These are phyloP conservation scores for Gynochthodes officinalis DNA, from an alignment of 257 asterid species.

Conservation along the genomic window DNA sequence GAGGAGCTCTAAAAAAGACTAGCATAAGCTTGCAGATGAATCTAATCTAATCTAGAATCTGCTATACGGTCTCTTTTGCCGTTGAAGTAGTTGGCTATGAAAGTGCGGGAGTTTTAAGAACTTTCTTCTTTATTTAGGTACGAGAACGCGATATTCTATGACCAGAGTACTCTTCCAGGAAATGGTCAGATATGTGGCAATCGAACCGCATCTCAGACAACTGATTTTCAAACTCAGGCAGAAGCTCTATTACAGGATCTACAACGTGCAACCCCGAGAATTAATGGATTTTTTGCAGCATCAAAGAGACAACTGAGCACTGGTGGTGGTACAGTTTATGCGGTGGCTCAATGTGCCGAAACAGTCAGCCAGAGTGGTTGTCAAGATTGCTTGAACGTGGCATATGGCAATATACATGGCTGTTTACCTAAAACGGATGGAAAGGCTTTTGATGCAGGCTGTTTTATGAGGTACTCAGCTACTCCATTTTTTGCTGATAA, in stretches of 20 bases:
- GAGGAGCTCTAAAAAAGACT: too few relatives aligned
- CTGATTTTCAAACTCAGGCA: constrained; percentile 38
- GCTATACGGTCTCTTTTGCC: too few relatives aligned
- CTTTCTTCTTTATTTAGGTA: constrained; percentile 36
- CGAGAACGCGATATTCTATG: constrained; percentile 67
- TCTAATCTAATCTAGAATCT: too few relatives aligned
- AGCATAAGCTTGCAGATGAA: too few relatives aligned
- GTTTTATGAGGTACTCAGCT: constrained; percentile 61
- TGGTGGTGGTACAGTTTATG: constrained; percentile 35
- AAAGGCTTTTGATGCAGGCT: constrained; percentile 67
- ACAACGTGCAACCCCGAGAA: constrained; percentile 55
- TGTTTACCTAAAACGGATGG: constrained; percentile 71
- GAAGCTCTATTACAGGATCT: constrained; percentile 46
- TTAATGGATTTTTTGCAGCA: constrained; percentile 55
- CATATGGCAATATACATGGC: constrained; percentile 45
- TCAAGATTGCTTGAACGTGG: constrained; percentile 62
- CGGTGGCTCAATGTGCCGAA: constrained; percentile 73
- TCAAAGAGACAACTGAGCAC: constrained; percentile 22
- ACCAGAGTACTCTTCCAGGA: constrained; percentile 62
- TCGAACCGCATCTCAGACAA: constrained; percentile 40
- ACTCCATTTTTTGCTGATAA: constrained; percentile 57
- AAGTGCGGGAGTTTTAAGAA: not conserved
- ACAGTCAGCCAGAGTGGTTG: constrained; percentile 51
- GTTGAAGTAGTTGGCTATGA: too few relatives aligned
- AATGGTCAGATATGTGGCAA: constrained; percentile 61